Evolutionary conservation across 805 yeast genomes (phyloP).

Genomic region (Metschnikowia shivogae): DNA sequence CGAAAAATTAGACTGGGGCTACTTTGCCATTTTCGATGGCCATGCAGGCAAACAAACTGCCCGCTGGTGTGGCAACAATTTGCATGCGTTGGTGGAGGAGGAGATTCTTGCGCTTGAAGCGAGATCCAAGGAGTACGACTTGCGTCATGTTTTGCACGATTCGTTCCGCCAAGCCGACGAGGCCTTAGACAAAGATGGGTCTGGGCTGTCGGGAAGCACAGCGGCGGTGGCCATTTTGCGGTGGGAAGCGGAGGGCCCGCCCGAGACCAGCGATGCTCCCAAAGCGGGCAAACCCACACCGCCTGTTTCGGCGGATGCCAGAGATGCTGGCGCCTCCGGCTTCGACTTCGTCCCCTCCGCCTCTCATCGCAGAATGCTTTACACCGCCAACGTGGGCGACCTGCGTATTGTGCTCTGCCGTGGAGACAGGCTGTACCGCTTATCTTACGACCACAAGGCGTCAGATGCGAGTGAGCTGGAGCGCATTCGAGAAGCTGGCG

Average conservation of each 20-base stretch:
- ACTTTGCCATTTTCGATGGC: conserved; percentile 93
- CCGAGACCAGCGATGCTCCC: too few relatives aligned
- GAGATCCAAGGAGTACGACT: conserved; percentile 35
- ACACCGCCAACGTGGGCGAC: conserved; percentile 95
- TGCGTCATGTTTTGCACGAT: conserved; percentile 61
- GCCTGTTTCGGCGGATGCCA: too few relatives aligned
- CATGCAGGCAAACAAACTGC: conserved; percentile 95
- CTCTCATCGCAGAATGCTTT: conserved; percentile 67
- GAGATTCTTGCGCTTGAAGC: conserved; percentile 37
- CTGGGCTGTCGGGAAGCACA: conserved; percentile 85
- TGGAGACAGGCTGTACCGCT: conserved; percentile 66
- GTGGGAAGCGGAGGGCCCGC: conserved; percentile 53
- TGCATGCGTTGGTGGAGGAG: conserved; percentile 66
- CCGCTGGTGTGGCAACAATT: conserved; percentile 86
- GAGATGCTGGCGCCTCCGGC: conserved; percentile 3
- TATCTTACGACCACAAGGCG: conserved; percentile 93
- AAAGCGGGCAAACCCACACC: too few relatives aligned
- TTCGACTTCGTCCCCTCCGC: conserved; percentile 48
- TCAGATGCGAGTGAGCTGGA: conserved; percentile 72
- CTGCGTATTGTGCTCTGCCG: conserved; percentile 78
- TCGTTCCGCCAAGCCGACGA: conserved; percentile 76
- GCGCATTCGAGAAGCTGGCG: conserved; percentile 76
- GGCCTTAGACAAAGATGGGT: conserved; percentile 53
- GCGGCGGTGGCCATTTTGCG: conserved; percentile 90
- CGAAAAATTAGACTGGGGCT: conserved; percentile 89